A percentile compares a stretch with the other conserved stretches of the same genome.
These are phyloP conservation scores for Nitzschia putrida DNA, from an alignment of 108 stramenopile species.

Conservation along the genomic window DNA sequence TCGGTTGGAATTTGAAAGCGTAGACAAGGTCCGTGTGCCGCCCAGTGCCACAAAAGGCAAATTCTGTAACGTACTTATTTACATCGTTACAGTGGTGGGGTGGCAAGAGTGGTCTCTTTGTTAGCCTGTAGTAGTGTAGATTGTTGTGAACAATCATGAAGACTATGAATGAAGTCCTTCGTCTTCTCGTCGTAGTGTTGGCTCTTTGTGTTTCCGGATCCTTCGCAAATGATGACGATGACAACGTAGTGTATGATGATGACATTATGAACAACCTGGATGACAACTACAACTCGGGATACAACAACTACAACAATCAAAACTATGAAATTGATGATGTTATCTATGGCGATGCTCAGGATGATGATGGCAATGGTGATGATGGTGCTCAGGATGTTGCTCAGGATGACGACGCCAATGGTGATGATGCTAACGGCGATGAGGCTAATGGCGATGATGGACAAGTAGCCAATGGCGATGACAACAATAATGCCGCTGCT, in stretches of 20 bases:
- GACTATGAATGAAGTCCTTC: no score
- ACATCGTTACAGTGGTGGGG: no score
- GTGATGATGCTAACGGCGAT: background rate
- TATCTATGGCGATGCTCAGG: constrained; percentile 12
- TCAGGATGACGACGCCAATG: constrained; percentile 25
- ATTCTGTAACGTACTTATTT: no score
- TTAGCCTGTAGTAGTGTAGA: no score
- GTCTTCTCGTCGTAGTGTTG: no score
- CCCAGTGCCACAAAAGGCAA: no score
- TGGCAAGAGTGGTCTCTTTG: no score
- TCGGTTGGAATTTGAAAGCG: no score
- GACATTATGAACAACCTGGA: constrained; percentile 10
- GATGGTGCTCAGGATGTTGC: constrained; percentile 15
- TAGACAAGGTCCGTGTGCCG: no score
- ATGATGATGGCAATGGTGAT: constrained; percentile 20
- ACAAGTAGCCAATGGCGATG: background rate
- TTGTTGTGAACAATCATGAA: no score
- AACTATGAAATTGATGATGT: constrained; percentile 5
- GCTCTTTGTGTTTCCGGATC: no score
- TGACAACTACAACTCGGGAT: constrained; percentile 1
- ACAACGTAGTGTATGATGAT: background rate
- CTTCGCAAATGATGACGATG: constrained; percentile 23
- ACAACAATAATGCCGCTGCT: constrained; percentile 5
- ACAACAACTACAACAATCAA: constrained; percentile 15
- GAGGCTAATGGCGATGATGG: background rate